phyloP scores from a whole-genome alignment of 345 rosid genomes.

The Bruguiera sexangula region DNA sequence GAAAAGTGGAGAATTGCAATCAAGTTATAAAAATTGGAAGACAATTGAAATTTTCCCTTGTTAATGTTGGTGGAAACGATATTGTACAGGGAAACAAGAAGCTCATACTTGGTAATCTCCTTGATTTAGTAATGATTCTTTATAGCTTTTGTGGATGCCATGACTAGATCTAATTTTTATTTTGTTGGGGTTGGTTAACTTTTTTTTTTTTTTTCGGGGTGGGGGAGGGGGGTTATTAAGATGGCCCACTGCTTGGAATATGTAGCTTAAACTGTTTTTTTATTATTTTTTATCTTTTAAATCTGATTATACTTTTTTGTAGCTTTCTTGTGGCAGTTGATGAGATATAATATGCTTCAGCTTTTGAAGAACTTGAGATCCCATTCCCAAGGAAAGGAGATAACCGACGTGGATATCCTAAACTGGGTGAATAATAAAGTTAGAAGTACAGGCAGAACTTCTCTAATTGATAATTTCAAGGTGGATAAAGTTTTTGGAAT shows the following conservation, averaged over 20 bases:
- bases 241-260: background rate
- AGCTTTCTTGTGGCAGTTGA: slow-evolving; percentile 92
- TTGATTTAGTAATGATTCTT: background rate
- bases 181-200: no score
- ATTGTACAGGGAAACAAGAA: slow-evolving; percentile 94
- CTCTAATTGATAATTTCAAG: slow-evolving; percentile 62
- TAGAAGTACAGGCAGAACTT: slow-evolving; percentile 52
- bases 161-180: background rate
- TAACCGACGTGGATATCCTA: slow-evolving; percentile 71
- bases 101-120: slow-evolving; percentile 75
- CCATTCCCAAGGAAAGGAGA: slow-evolving; percentile 70
- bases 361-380: slow-evolving; percentile 78
- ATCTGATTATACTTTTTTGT: slow-evolving; percentile 26
- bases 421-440: slow-evolving; percentile 78
- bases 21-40: slow-evolving; percentile 81
- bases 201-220: no score
- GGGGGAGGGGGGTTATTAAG: background rate
- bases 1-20: slow-evolving; percentile 94
- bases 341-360: slow-evolving; percentile 90
- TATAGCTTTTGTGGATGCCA: background rate
- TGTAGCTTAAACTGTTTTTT: background rate
- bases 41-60: slow-evolving; percentile 71
- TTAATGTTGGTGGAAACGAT: slow-evolving; percentile 88
- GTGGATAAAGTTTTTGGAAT: slow-evolving; percentile 31
- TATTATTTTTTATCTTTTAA: background rate